These are phyloP conservation scores for Annulohypoxylon nitens DNA, from an alignment of 495 filamentous ascomycete genomes.

Conservation along the genomic window DNA sequence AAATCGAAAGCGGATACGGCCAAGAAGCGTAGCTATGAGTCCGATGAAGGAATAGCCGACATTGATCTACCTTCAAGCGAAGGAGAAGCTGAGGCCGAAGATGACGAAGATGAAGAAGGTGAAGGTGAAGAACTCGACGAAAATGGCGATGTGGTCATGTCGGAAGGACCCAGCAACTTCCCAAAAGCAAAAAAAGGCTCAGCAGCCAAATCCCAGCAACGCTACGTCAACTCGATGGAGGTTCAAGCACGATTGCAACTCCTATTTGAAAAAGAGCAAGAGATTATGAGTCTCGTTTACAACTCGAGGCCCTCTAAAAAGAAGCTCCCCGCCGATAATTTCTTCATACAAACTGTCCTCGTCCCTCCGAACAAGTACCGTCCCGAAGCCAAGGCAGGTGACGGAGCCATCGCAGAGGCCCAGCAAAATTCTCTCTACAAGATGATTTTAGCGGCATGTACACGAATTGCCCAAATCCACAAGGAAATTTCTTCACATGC, in stretches of 20 bases:
- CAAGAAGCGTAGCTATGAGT: slow-evolving; percentile 53
- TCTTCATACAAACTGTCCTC: slow-evolving; percentile 86
- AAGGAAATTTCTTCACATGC: slow-evolving; percentile 69
- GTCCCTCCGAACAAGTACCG: slow-evolving; percentile 94
- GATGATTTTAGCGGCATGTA: slow-evolving; percentile 77
- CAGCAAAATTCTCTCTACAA: slow-evolving; percentile 88
- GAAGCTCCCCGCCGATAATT: slow-evolving; percentile 82
- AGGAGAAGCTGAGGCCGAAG: slow-evolving; percentile 60
- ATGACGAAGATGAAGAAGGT: slow-evolving; percentile 61
- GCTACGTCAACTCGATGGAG: slow-evolving; percentile 80
- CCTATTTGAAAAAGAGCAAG: slow-evolving; percentile 88
- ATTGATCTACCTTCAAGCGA: slow-evolving; percentile 65
- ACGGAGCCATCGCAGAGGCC: slow-evolving; percentile 82
- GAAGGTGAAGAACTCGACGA: slow-evolving; percentile 64
- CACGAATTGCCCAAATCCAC: slow-evolving; percentile 79
- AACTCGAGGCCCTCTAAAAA: slow-evolving; percentile 72
- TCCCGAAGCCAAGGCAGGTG: slow-evolving; percentile 85
- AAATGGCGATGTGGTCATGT: slow-evolving; percentile 66
- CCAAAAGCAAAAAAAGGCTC: slow-evolving; percentile 52
- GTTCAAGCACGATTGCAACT: slow-evolving; percentile 79
- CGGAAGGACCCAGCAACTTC: slow-evolving; percentile 47
- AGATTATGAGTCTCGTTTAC: slow-evolving; percentile 85
- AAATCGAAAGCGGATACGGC: slow-evolving; percentile 42
- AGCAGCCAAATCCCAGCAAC: slow-evolving; percentile 60
- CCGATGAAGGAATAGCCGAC: slow-evolving; percentile 80